phyloP scores from a whole-genome alignment of 2,329 filamentous ascomycete species.

The Alternaria sp. region DNA sequence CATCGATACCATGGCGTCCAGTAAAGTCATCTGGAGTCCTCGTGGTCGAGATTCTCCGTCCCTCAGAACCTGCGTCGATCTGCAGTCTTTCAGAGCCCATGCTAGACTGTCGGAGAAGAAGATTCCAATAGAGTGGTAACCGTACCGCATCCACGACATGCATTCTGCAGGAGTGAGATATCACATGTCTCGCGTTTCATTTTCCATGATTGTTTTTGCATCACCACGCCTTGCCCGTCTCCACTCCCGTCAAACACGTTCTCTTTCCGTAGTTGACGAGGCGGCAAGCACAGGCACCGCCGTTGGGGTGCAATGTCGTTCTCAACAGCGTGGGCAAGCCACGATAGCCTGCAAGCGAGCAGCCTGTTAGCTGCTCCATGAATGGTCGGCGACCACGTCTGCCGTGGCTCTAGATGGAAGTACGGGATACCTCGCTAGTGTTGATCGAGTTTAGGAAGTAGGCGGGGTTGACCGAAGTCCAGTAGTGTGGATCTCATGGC shows the following conservation, averaged over 20 bases:
- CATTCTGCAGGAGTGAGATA: background rate
- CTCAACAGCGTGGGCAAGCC: background rate
- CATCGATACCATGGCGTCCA: background rate
- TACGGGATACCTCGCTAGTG: background rate
- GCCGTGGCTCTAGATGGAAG: background rate
- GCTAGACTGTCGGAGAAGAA: background rate
- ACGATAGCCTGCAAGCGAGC: background rate
- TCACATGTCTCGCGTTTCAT: background rate
- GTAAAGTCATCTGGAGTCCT: background rate
- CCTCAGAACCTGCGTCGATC: background rate
- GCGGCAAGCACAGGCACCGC: background rate
- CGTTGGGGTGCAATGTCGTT: background rate
- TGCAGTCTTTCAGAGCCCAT: background rate
- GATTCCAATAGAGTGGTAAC: constrained; percentile 1
- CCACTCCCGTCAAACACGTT: background rate
- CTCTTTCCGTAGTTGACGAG: background rate
- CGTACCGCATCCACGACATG: background rate
- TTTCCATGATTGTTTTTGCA: background rate
- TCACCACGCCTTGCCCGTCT: background rate
- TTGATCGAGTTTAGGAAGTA: background rate
- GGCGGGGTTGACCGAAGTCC: background rate
- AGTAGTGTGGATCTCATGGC: background rate
- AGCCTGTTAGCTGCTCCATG: background rate
- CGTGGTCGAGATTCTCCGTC: background rate
- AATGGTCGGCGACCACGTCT: constrained; percentile 1